Conservation (phyloP, 2,329 filamentous ascomycete species). For the Ophiostoma triangulosporum region DNA sequence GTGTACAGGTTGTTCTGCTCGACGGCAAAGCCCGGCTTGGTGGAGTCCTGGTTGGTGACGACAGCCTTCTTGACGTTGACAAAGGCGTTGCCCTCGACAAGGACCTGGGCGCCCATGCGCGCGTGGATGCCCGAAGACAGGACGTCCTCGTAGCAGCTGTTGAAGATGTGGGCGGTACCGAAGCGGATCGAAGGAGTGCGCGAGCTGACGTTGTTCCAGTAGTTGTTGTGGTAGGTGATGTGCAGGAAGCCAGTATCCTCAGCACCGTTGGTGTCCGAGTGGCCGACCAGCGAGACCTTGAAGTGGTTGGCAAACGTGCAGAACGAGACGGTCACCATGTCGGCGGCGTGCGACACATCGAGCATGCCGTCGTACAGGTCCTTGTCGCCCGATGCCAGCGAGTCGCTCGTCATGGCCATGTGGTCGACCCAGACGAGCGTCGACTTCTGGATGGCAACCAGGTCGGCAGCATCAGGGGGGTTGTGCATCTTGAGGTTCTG, state of each 20-base stretch:
- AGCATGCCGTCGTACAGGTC: neutral
- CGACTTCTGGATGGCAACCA: neutral
- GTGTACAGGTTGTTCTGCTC: neutral
- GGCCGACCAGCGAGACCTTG: neutral
- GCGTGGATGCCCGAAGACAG: neutral
- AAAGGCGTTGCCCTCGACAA: neutral
- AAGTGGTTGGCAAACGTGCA: neutral
- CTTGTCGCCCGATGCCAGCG: neutral
- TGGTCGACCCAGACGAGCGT: neutral
- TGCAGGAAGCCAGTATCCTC: neutral
- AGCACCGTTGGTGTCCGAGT: neutral
- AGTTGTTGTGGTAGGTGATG: neutral
- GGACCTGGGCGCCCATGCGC: neutral
- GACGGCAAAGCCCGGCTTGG: neutral
- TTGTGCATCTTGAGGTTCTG: neutral
- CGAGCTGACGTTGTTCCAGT: neutral
- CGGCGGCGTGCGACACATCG: neutral
- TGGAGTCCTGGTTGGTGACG: neutral
- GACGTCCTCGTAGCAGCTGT: neutral
- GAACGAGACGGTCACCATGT: neutral
- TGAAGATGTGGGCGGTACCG: neutral
- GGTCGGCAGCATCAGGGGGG: neutral
- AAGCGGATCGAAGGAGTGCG: neutral
- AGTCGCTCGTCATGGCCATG: neutral
- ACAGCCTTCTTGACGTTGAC: neutral